These are phyloP conservation scores for Fusarium liriodendri DNA, from an alignment of 2,329 filamentous ascomycete species.

Conservation along the genomic window DNA sequence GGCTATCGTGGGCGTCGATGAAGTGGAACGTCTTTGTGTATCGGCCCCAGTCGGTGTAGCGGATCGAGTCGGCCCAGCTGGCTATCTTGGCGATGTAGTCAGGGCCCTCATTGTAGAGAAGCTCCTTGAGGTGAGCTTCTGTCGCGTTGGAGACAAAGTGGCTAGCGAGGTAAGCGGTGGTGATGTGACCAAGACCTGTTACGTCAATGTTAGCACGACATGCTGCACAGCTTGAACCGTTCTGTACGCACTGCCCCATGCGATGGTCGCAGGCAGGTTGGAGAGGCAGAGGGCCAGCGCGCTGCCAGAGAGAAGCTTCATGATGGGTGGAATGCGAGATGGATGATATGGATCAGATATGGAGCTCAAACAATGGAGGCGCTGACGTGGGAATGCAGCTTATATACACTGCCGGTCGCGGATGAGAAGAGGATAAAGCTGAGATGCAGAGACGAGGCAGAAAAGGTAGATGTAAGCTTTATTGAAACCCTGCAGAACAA, in stretches of 20 bases:
- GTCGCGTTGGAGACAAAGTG: constrained; percentile 69
- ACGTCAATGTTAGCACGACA: constrained; percentile 18
- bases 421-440: neutral
- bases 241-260: constrained; percentile 56
- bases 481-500: neutral
- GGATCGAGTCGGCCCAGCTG: constrained; percentile 74
- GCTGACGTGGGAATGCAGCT: neutral
- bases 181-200: constrained; percentile 72
- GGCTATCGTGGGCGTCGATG: constrained; percentile 75
- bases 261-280: constrained; percentile 49
- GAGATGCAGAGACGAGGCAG: neutral
- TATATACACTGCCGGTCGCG: neutral
- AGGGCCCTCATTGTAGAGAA: constrained; percentile 65
- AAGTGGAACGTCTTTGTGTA: constrained; percentile 75
- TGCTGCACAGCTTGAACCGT: neutral
- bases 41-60: constrained; percentile 71
- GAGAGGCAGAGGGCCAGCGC: constrained; percentile 47
- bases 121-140: constrained; percentile 65
- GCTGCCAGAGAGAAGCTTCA: constrained; percentile 47
- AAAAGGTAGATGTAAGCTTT: constrained; percentile 15
- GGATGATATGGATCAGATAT: neutral
- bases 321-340: constrained; percentile 24
- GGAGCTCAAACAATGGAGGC: neutral
- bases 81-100: constrained; percentile 73
- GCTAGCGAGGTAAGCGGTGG: constrained; percentile 71